Base-by-base conservation (phyloP, 2,329 filamentous ascomycete genomes). In the Colletotrichum neosansevieriae region DNA sequence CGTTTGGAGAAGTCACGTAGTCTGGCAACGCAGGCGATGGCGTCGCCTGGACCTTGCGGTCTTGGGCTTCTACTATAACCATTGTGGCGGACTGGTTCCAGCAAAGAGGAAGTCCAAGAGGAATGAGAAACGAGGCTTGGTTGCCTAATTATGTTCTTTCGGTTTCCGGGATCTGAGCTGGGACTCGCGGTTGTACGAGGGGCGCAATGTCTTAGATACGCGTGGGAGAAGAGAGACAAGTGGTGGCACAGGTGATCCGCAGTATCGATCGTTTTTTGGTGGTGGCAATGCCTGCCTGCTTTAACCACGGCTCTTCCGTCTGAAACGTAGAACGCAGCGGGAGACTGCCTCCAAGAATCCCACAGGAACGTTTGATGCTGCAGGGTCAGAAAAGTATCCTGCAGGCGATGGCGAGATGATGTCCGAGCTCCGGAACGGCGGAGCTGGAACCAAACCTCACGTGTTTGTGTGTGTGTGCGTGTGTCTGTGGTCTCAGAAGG, bases 1-100 rank as follows among this genome's bases (percentile, higher is more conserved):
- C 65, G 53, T 68, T 68, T 9, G 65, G 65, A 1, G 65, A 58
- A 1, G 54, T 68, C 21, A 68, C 65, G 58, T 65, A 68, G 21
- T 68, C 65, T 4, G 65, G 65, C 42, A 68, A 29, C 17, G 32
- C 32, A 1, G 21, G 47, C 21, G 65, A 54, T 3, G 53, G 24
- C 32, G 47, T 47, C 2, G 45, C 65, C 40, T 65, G 53, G 4
- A 45, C 36, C 47, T 38, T 59, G 10, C 34, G 60, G 13, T 65
- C 65, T 42, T 68, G 65, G 24, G 54, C 2, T 6, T 59, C 63
- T 17, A 65, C 61, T 13, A 54, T 44, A 32, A 59, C 65, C 65
- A 68, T 68, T 12, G 11, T 53, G 49, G 61, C n/a, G 40, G 44
- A 59, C 21, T 34, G 47, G 38, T 34, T 34, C 42, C 17, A 36